Evolutionary conservation across 495 filamentous ascomycete species (phyloP), one percentile per base, ranked within the genome.

Genomic region (Penicillium angulare): DNA sequence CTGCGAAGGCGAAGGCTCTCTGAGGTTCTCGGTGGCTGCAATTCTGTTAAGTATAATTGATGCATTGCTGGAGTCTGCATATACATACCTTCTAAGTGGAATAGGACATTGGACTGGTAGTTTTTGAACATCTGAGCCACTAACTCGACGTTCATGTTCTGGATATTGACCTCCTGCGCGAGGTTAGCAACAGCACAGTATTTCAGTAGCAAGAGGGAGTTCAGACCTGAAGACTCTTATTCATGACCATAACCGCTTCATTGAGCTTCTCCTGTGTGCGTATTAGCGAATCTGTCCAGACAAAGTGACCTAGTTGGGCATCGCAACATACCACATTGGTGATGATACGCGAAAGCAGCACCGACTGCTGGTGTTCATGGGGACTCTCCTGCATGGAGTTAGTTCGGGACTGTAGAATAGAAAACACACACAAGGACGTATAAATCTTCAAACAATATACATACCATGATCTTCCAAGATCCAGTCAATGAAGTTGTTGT

Each of bases 91-190:
- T 97, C 95, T 22, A 98, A 77, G 62, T 98, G 93, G 64, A 98
- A 98, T 2, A 97, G 76, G 12, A 98, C 93, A 61, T 97, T 98
- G 3, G 89, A 95, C 68, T 96, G 90, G 66, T 98, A 98, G 71
- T 97, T 98, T 79, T 97, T 96, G 77, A 97, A 98, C 93, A 98
- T 98, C 68, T 97, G 93, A 7, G 93, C 91, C 3, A 97, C 93
- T 7, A 97, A 78, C 72, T 97, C 93, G 5, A 96, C 89, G 64
- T 97, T 92, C 90, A 97, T 96, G 60, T 97, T 98, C 57, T 95
- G 87, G 29, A 95, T 85, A 65, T 97, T 97, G 81, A 97, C 95
- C 57, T 97, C 91, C 89, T 96, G 55, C 4, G 42, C 6, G 2
- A 21, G 3, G 32, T 45, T 38, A 34, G 49, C 21, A 56, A 12